Evolutionary conservation across 2,329 filamentous ascomycete species (phyloP), one percentile per base, ranked within the genome.

Genomic region (Gliomastix tumulicola): DNA sequence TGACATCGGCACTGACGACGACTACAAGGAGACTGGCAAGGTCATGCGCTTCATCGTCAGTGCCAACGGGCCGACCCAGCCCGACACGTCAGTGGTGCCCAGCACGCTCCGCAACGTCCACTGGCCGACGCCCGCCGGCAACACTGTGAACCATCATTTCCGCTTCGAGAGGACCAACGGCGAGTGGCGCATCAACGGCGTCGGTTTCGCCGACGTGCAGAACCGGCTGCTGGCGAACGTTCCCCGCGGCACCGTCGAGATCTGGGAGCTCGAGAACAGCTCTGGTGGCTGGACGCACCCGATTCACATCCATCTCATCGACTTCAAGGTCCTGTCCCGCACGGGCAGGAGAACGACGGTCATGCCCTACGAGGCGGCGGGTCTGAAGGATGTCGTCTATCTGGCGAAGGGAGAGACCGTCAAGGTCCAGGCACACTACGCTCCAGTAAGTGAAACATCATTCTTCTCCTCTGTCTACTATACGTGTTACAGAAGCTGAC

Each of bases 111-210:
- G 33, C 9, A 11, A 12, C 7, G 15, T 35, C n/a, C 33, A 21
- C 21, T n/a, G 17, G 21, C 25, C 33, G 5, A 74, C 76, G 0
- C 81, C 77, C 76, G 81, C 81, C 74, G 63, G 71, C 3, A 63
- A 74, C 10, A 67, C 76, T 40, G 71, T 75, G 18, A 66, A 73
- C 35, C 74, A 71, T 40, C n/a, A 35, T 21, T 35, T 35, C 21
- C 33, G 33, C 21, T 35, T 59, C 0, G 42, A 59, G 0, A 60
- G 69, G 21, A 41, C 54, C 0, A 40, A 54, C 1, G 66, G 65
- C 19, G 21, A 23, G 7, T 35, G 33, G 33, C 25, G 21, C 8
- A 35, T 35, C 21, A 35, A 35, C 21, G 33, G 28, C 7, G 21
- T 35, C 19, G 33, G 33, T 10, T 35, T 35, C 33, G 19, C 21